These are phyloP conservation scores for Edaphochlamys debaryana DNA, from an alignment of 139 green algal genomes.

Conservation along the genomic window DNA sequence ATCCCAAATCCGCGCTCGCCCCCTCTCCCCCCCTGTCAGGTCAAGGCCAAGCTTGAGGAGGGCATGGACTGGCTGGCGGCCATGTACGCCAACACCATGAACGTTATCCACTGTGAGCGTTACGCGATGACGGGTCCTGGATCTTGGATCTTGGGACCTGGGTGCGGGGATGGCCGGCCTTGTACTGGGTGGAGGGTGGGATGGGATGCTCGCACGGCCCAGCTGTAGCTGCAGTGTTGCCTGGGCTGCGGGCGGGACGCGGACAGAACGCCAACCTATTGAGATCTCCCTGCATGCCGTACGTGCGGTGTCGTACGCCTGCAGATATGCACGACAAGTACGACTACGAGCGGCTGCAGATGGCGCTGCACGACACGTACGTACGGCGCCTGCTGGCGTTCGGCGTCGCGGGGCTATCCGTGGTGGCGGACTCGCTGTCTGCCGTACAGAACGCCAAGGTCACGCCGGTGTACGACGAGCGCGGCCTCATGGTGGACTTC, in stretches of 20 bases:
- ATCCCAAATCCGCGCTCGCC: no score
- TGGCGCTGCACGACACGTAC: slow-evolving; percentile 82
- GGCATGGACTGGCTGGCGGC: slow-evolving; percentile 79
- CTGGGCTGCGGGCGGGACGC: no score
- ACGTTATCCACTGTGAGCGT: slow-evolving; percentile 63
- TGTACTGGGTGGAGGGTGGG: no score
- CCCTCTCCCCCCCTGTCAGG: no score
- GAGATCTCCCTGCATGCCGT: no score
- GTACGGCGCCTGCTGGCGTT: slow-evolving; percentile 75
- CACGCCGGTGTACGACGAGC: slow-evolving; percentile 58
- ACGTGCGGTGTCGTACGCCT: no score
- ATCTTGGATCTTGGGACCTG: no score
- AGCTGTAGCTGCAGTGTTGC: no score
- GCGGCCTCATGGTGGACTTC: slow-evolving; percentile 69
- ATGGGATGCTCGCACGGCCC: no score
- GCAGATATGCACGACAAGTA: slow-evolving; percentile 85
- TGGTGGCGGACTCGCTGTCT: slow-evolving; percentile 76
- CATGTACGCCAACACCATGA: slow-evolving; percentile 84
- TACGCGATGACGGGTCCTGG: no score
- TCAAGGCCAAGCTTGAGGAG: slow-evolving; percentile 57
- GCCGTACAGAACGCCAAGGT: slow-evolving; percentile 84
- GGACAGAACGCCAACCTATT: no score
- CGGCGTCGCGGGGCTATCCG: slow-evolving; percentile 74
- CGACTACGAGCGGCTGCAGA: slow-evolving; percentile 79
- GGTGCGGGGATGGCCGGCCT: no score